Evolutionary conservation across 495 filamentous ascomycete species (phyloP).

Genomic region (Rostrohypoxylon terebratum): DNA sequence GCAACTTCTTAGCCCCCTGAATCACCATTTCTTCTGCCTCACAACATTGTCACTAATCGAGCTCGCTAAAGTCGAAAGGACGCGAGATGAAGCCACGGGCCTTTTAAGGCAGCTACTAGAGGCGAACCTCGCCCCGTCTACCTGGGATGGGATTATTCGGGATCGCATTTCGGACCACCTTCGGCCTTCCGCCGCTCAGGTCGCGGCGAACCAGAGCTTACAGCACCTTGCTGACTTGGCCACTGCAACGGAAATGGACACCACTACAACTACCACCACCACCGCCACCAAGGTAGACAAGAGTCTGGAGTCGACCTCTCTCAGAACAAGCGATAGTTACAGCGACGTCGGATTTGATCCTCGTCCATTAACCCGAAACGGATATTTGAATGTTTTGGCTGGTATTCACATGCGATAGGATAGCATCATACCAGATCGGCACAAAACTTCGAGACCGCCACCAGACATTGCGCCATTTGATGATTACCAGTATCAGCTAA

Average conservation of each 20-base stretch:
- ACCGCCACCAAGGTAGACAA: constrained; percentile 30
- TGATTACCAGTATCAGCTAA: not conserved
- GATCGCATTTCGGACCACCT: constrained; percentile 59
- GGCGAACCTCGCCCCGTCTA: constrained; percentile 49
- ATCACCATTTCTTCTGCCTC: constrained; percentile 78
- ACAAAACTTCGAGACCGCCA: not conserved
- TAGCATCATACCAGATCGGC: not conserved
- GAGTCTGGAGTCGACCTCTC: constrained; percentile 25
- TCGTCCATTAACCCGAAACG: constrained; percentile 41
- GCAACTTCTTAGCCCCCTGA: constrained; percentile 71
- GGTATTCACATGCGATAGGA: constrained; percentile 31
- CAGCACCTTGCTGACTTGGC: constrained; percentile 76
- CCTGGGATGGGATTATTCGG: constrained; percentile 62
- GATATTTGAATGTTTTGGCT: constrained; percentile 51
- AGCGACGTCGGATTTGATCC: constrained; percentile 49
- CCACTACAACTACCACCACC: constrained; percentile 6
- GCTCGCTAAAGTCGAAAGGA: constrained; percentile 60
- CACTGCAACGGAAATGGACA: constrained; percentile 52
- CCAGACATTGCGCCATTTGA: not conserved
- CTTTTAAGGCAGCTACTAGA: constrained; percentile 53
- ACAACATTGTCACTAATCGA: constrained; percentile 74
- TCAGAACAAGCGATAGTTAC: constrained; percentile 47
- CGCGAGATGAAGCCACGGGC: constrained; percentile 50
- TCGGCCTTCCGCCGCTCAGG: constrained; percentile 49
- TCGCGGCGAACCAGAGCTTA: constrained; percentile 58